Evolutionary conservation across 2,329 filamentous ascomycete genomes (phyloP), one percentile per base, ranked within the genome.

Genomic region (Colletotrichum destructivum): DNA sequence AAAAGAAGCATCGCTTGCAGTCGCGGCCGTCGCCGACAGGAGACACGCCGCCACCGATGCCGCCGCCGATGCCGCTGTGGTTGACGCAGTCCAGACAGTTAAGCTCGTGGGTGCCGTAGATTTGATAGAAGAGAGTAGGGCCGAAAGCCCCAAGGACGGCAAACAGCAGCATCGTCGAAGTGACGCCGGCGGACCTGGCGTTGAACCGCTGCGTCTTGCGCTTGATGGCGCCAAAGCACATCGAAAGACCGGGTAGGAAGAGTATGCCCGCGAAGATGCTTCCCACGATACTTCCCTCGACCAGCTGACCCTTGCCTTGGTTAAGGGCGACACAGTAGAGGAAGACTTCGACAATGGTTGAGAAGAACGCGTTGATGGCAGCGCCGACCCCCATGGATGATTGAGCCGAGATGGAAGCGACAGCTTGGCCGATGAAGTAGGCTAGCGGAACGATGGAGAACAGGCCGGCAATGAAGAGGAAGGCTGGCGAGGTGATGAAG

Each of bases 141-240:
- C 96, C 93, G 82, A 99, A 99, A 11, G 96, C 94, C 73, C 94
- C 96, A 76, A 99, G 96, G 49, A 97, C 93, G 31, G 96, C 96
- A 80, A 99, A 99, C 12, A 99, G 87, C 68, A 99, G 85, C 96
- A 99, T 99, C 0, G 96, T 99, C 2, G 95, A 98, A 0, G 96
- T 98, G 44, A 98, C 96, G 79, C 96, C 95, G 40, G 96, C 96
- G 44, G 96, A 98, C 78, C 92, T 94, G 74, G 96, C 95, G 79
- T 99, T 99, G 88, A 99, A 99, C 52, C 96, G 92, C 80, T 99
- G 96, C 1, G 96, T 99, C 85, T 99, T 99, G 77, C 97, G 92
- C 84, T 98, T 98, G 79, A 99, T 92, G 21, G 97, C 97, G 55
- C 96, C 96, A 78, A 98, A 99, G 82, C 96, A 99, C 96, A 99